These are phyloP conservation scores for Millerozyma miso DNA, from an alignment of 805 yeast species.

Conservation along the genomic window DNA sequence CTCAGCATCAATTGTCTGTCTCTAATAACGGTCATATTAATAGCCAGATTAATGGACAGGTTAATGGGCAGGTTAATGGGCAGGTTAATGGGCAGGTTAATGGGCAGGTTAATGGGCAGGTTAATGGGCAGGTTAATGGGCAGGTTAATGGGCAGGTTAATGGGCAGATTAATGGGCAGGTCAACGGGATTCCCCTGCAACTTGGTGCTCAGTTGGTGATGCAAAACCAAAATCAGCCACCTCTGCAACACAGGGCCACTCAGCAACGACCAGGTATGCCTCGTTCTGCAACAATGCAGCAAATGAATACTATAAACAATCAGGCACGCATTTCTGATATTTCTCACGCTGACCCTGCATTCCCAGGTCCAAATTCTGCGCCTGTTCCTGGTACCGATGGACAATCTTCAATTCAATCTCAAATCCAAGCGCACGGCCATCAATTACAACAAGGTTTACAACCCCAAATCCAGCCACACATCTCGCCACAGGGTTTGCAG, in stretches of 20 bases:
- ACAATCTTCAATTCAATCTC: constrained; percentile 24
- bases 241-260: not conserved
- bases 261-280: constrained; percentile 18
- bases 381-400: constrained; percentile 14
- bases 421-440: constrained; percentile 23
- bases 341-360: constrained; percentile 10
- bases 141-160: no score
- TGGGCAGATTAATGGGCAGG: not conserved
- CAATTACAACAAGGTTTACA: constrained; percentile 15
- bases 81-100: no score
- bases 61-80: no score
- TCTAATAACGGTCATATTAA: not conserved
- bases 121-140: no score
- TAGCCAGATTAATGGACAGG: not conserved
- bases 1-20: not conserved
- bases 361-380: constrained; percentile 20
- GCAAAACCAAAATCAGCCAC: constrained; percentile 1
- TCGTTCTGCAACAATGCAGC: constrained; percentile 19
- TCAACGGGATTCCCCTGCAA: not conserved
- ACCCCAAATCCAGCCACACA: constrained; percentile 12
- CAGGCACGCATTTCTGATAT: constrained; percentile 7
- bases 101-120: no score
- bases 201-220: not conserved
- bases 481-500: constrained; percentile 1
- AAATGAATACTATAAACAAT: constrained; percentile 8